Conservation (phyloP, 2,329 filamentous ascomycete genomes). For the Epichloe baconii region DNA sequence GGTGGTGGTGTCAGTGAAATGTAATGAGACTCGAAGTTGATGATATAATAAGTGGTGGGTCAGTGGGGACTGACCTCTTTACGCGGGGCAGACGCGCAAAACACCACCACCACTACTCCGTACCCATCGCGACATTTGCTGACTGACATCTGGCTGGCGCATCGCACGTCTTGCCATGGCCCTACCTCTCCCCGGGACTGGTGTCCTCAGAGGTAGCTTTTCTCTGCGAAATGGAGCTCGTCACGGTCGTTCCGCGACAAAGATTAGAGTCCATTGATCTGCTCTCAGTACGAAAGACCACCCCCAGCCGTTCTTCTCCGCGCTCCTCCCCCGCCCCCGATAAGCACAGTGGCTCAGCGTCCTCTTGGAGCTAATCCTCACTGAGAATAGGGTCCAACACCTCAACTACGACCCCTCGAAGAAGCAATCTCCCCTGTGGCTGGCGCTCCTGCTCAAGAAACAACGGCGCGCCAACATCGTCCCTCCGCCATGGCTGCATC, state of each 20-base stretch:
- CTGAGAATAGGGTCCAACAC: constrained; percentile 55
- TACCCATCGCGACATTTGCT: not conserved
- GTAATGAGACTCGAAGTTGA: no score
- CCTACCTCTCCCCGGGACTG: constrained; percentile 41
- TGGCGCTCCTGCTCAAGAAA: constrained; percentile 86
- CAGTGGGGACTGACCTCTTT: no score
- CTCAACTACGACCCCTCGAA: constrained; percentile 69
- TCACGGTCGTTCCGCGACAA: constrained; percentile 86
- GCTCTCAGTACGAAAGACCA: constrained; percentile 54
- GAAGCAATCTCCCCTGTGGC: constrained; percentile 74
- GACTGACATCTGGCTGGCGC: not conserved
- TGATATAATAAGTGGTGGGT: no score
- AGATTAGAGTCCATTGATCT: constrained; percentile 75
- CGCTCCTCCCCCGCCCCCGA: no score
- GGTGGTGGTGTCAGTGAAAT: no score
- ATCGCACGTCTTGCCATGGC: constrained; percentile 26
- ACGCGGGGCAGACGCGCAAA: not conserved
- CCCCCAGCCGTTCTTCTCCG: not conserved
- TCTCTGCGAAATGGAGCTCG: constrained; percentile 92
- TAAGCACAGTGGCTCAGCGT: not conserved
- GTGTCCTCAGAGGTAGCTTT: constrained; percentile 85
- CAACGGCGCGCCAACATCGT: constrained; percentile 89
- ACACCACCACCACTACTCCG: no score
- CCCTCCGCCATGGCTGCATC: constrained; percentile 77
- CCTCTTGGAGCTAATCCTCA: no score